Evolutionary conservation across 2,329 filamentous ascomycete genomes (phyloP).

Genomic region (Venturia carpophila): DNA sequence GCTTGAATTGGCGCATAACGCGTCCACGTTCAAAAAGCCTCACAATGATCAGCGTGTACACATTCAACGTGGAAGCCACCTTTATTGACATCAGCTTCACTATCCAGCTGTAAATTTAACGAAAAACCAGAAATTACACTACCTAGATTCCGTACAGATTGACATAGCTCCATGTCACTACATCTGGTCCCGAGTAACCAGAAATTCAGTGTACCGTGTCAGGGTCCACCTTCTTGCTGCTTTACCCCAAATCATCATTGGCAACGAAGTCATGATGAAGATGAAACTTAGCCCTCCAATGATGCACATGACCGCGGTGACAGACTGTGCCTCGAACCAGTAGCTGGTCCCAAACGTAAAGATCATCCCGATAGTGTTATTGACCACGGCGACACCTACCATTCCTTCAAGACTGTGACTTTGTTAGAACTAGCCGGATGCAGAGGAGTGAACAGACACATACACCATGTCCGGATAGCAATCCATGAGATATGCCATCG

Average conservation of each 20-base stretch:
- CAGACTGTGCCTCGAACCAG: constrained; percentile 13
- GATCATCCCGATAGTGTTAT: constrained; percentile 15
- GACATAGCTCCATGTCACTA: background rate
- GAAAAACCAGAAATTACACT: background rate
- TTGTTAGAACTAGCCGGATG: background rate
- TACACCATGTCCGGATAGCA: constrained; percentile 17
- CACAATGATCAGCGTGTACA: too few relatives aligned
- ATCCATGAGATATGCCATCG: constrained; percentile 15
- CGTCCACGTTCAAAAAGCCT: too few relatives aligned
- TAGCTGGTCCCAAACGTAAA: constrained; percentile 12
- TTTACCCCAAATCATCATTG: constrained; percentile 13
- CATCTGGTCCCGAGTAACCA: constrained; percentile 7
- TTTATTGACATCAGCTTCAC: background rate
- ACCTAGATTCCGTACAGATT: background rate
- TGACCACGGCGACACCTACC: constrained; percentile 11
- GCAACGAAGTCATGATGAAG: constrained; percentile 15
- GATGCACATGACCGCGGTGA: constrained; percentile 7
- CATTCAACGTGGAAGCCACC: background rate
- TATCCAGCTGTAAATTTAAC: background rate
- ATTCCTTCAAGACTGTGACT: constrained; percentile 7
- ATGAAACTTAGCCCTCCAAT: constrained; percentile 9
- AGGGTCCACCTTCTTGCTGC: constrained; percentile 2
- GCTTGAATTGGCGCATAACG: too few relatives aligned
- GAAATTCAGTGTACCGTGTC: constrained; percentile 4
- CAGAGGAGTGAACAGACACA: background rate